Base-by-base conservation (phyloP, 768 basidiomycete genomes). In the Pulveroboletus ravenelii region DNA sequence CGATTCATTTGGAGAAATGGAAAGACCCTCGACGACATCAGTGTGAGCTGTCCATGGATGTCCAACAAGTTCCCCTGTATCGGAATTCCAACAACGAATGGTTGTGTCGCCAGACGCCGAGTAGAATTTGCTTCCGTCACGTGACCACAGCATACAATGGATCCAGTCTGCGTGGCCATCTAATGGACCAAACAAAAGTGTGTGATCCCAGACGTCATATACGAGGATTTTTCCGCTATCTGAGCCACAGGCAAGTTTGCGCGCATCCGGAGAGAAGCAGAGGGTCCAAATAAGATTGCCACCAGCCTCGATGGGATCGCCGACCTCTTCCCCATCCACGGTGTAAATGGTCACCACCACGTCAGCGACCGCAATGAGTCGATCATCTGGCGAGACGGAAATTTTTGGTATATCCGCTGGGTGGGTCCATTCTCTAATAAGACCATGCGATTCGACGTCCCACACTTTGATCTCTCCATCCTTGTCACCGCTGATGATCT, bases 61-160 rank as follows among this genome's bases (percentile, higher is more conserved):
- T 27, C 48, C 40, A 2, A 50, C 46, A 8, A 4, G n/a, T 14
- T 36, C 1, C 18, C 49, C 50, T 2, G 55, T 54, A 0, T 10
- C 0, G 3, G 40, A 20, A 8, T 48, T 20, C 55, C 59, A 61
- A 18, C 50, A 48, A 5, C 48, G 48, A 40, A 61, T 61, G 0
- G 48, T 48, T 1, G 20, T 6, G n/a, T 52, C 47, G 0, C 7
- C 0, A 0, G 44, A 47, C 2, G 10, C 41, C 20, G 53, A 55
- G 23, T 49, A 52, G 25, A 59, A 34, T 4, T n/a, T 15, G 3
- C 15, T 46, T 5, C 48, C 48, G 5, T 55, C 32, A 14, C 14
- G 47, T 13, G 53, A 41, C 58, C 56, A 59, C 1, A 48, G 38
- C 2, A 56, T 6, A 12, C 6, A 31, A 5, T 14, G 6, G 13